A percentile compares a stretch with the other conserved stretches of the same genome.
Evolutionary conservation across 116 monocot genomes (phyloP).

Genomic region (Papilionanthe hybrid): DNA sequence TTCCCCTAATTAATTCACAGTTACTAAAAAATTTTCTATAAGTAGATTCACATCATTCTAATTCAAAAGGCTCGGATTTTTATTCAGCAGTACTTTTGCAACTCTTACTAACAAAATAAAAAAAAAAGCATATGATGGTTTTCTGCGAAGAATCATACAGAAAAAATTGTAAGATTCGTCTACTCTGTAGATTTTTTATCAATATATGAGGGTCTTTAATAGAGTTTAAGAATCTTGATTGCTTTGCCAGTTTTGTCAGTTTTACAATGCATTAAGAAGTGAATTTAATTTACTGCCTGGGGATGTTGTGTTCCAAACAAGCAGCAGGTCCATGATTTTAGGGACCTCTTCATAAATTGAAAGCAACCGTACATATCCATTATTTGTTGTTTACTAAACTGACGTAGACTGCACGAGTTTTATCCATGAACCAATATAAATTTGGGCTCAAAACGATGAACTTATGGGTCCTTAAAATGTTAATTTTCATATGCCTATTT

Average conservation of each 20-base stretch:
- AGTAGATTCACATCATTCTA: too few relatives aligned
- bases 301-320: neutral
- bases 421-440: neutral
- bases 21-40: too few relatives aligned
- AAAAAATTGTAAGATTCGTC: neutral
- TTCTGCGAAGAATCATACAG: neutral
- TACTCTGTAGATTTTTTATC: neutral
- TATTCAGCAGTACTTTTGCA: too few relatives aligned
- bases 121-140: too few relatives aligned
- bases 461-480: neutral
- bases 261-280: neutral
- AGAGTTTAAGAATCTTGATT: neutral
- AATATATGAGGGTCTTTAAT: neutral
- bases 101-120: too few relatives aligned
- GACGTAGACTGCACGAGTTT: neutral
- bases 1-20: too few relatives aligned
- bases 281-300: neutral
- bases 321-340: neutral
- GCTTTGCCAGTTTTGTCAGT: neutral
- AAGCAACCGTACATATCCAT: neutral
- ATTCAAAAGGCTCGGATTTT: too few relatives aligned
- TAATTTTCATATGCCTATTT: neutral
- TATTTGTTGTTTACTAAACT: neutral
- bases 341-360: neutral
- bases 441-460: neutral